A percentile compares a stretch with the other conserved stretches of the same genome.
Evolutionary conservation across 2,329 filamentous ascomycete species (phyloP).

Genomic region (Ascochyta lentis): DNA sequence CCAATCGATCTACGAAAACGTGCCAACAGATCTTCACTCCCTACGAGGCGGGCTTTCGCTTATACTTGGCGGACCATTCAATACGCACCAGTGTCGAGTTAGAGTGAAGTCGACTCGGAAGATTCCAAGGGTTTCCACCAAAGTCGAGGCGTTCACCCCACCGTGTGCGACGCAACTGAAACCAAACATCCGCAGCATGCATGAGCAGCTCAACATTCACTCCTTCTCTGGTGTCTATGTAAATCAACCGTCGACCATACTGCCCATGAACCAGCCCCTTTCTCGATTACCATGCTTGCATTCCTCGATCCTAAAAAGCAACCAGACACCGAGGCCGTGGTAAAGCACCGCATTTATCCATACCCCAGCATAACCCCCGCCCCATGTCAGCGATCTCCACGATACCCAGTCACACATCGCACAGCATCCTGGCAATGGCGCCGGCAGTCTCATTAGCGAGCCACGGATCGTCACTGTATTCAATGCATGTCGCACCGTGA

Average conservation of each 20-base stretch:
- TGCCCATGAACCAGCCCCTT: background rate
- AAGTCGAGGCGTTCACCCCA: constrained; percentile 7
- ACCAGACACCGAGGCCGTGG: background rate
- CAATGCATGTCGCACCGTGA: constrained; percentile 11
- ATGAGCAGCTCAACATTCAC: constrained; percentile 7
- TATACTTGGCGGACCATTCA: background rate
- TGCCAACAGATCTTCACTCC: no score
- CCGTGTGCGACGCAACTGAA: constrained; percentile 14
- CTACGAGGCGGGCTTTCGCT: background rate
- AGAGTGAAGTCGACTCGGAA: background rate
- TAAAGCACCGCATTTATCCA: background rate
- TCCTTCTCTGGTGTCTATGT: background rate
- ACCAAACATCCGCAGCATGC: constrained; percentile 11
- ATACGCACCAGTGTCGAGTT: background rate
- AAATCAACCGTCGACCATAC: background rate
- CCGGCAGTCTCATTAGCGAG: constrained; percentile 5
- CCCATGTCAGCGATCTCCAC: constrained; percentile 11
- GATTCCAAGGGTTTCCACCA: background rate
- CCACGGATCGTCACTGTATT: constrained; percentile 5
- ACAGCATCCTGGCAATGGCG: constrained; percentile 2
- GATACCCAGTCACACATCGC: constrained; percentile 10
- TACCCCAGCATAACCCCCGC: background rate
- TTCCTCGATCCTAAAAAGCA: background rate
- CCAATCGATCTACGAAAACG: no score
- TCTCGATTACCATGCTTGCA: background rate